Conservation (phyloP, 2,329 filamentous ascomycete species). For the Colletotrichum melonis region DNA sequence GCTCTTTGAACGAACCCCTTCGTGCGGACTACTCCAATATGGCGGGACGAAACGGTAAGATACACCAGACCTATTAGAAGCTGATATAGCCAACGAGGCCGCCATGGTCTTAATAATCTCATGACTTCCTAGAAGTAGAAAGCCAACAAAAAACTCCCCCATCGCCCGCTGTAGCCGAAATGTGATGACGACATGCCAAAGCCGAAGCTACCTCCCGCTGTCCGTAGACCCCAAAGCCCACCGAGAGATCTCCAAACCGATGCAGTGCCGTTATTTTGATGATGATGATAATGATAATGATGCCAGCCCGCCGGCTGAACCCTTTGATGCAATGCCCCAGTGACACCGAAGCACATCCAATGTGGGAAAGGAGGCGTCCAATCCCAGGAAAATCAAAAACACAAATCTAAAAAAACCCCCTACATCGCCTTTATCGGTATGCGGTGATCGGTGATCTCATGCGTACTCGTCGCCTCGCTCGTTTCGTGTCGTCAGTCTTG, state of each 20-base stretch:
- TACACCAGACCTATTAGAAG: background rate
- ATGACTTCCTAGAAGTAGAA: slow-evolving; percentile 4
- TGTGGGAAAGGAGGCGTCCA: slow-evolving; percentile 14
- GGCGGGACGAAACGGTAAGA: background rate
- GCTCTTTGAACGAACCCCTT: background rate
- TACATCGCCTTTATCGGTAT: background rate
- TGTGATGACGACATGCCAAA: background rate
- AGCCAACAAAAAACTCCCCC: slow-evolving; percentile 18
- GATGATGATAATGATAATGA: slow-evolving; percentile 21
- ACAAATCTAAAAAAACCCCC: background rate
- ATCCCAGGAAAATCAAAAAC: slow-evolving; percentile 12
- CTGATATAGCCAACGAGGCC: slow-evolving; percentile 1
- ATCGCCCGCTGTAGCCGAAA: slow-evolving; percentile 22
- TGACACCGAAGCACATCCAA: slow-evolving; percentile 17
- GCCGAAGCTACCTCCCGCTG: slow-evolving; percentile 5
- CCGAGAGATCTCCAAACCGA: background rate
- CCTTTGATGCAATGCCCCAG: slow-evolving; percentile 26
- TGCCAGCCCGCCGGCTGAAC: slow-evolving; percentile 16
- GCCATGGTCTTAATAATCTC: slow-evolving; percentile 17
- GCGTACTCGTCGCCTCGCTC: slow-evolving; percentile 1
- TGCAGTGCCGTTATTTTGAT: slow-evolving; percentile 20
- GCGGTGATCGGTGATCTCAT: background rate
- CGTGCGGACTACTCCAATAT: background rate
- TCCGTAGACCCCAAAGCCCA: background rate
- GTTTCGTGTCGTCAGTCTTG: background rate